Evolutionary conservation across 192 early-diverging fungal genomes (phyloP).

Genomic region (Entomortierella chlamydospora): DNA sequence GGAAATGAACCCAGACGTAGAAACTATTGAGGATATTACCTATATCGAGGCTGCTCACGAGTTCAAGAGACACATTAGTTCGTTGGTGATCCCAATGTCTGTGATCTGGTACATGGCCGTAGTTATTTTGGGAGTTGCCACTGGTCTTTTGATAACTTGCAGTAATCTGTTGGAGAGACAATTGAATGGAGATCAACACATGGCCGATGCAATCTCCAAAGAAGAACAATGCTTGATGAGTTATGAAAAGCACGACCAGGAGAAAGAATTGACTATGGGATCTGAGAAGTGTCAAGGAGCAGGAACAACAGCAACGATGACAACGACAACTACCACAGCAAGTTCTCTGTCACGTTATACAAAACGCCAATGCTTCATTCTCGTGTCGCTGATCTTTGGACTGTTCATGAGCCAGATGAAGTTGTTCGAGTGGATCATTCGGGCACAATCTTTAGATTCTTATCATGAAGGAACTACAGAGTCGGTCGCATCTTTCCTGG

Average conservation of each 20-base stretch:
- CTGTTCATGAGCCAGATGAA: constrained; percentile 10
- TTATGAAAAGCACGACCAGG: not conserved
- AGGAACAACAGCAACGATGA: no score
- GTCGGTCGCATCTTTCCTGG: constrained; percentile 16
- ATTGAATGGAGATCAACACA: not conserved
- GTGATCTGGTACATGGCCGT: constrained; percentile 21
- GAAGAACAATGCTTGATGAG: not conserved
- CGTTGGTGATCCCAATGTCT: constrained; percentile 16
- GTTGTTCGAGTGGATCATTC: constrained; percentile 36
- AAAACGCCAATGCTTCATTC: not conserved
- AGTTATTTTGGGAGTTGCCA: constrained; percentile 19
- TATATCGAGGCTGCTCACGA: not conserved
- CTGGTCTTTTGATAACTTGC: constrained; percentile 34
- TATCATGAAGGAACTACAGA: not conserved
- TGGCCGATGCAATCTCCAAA: not conserved
- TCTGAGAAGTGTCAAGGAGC: not conserved
- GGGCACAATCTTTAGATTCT: not conserved
- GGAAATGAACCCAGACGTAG: not conserved
- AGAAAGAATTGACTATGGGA: not conserved
- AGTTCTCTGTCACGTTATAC: no score
- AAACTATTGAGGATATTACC: constrained; percentile 13
- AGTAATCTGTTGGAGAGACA: constrained; percentile 28
- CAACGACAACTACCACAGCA: no score
- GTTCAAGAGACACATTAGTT: not conserved
- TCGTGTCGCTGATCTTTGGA: not conserved